Percentiles rank a stretch among this genome's conserved stretches.
Conservation (phyloP, 345 rosid species). For the Rhodamnia argentea region DNA sequence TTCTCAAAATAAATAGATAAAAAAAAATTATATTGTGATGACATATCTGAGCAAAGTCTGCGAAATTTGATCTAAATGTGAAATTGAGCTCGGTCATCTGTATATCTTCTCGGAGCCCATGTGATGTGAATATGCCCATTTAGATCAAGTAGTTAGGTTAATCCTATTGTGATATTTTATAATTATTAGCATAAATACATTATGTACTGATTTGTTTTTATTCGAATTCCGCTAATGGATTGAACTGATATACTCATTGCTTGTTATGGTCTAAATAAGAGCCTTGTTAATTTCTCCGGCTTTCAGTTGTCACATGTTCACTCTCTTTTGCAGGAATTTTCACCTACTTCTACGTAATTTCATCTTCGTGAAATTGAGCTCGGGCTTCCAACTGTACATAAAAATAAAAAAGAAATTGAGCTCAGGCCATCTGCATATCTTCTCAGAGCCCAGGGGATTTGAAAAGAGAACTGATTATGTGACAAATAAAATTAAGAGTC, state of each 20-base stretch:
- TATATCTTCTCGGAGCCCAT: neutral
- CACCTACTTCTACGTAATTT: neutral
- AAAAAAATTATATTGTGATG: neutral
- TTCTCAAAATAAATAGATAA: neutral
- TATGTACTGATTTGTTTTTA: neutral
- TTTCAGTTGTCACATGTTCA: neutral
- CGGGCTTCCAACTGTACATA: too few relatives aligned
- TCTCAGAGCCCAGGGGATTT: neutral
- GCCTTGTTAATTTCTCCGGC: neutral
- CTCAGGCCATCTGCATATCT: neutral
- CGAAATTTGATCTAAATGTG: neutral
- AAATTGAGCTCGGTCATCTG: neutral
- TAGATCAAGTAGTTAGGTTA: too few relatives aligned
- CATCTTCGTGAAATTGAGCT: neutral
- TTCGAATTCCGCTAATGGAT: neutral
- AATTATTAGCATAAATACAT: neutral
- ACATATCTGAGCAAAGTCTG: neutral
- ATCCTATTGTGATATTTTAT: neutral
- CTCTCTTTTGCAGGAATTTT: too few relatives aligned
- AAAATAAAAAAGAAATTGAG: too few relatives aligned
- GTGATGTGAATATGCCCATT: too few relatives aligned
- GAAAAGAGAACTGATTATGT: too few relatives aligned
- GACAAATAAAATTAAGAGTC: too few relatives aligned
- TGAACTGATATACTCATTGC: neutral
- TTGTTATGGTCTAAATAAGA: too few relatives aligned